Percentiles rank a stretch among this genome's conserved stretches.
Evolutionary conservation across 2,329 filamentous ascomycete species (phyloP).

Genomic region (Cryphonectria naterciae): DNA sequence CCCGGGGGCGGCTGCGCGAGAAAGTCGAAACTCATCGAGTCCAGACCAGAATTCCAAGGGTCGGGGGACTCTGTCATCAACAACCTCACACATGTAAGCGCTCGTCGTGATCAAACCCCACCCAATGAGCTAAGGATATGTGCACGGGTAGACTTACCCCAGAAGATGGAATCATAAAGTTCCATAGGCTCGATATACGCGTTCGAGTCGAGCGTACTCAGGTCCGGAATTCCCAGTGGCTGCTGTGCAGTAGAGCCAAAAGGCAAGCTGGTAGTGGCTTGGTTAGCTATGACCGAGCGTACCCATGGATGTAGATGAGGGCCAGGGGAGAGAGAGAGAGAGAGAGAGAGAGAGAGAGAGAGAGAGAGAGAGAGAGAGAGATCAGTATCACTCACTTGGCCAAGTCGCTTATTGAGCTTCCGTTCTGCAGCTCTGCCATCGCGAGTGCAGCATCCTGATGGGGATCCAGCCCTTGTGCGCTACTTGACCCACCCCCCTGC

Average conservation of each 20-base stretch:
- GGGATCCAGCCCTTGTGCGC: slow-evolving; percentile 47
- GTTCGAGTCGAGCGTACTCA: slow-evolving; percentile 56
- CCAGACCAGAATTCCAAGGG: slow-evolving; percentile 60
- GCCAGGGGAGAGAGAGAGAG: background rate
- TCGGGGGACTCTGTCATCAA: slow-evolving; percentile 59
- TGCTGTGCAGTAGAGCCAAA: slow-evolving; percentile 42
- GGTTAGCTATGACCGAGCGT: background rate
- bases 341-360: background rate
- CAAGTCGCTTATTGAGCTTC: slow-evolving; percentile 52
- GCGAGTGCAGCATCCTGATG: slow-evolving; percentile 66
- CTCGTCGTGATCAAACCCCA: background rate
- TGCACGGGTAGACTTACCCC: slow-evolving; percentile 52
- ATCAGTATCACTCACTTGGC: slow-evolving; percentile 38
- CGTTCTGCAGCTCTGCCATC: slow-evolving; percentile 69
- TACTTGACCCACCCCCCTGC: slow-evolving; percentile 29
- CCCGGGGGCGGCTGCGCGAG: slow-evolving; percentile 62
- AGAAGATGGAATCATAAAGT: slow-evolving; percentile 70
- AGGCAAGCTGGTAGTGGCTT: slow-evolving; percentile 41
- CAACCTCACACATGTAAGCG: background rate
- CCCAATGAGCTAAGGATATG: no score
- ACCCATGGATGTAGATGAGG: background rate
- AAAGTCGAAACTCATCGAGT: slow-evolving; percentile 65
- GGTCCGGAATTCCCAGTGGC: slow-evolving; percentile 46
- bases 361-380: background rate
- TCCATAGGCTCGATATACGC: slow-evolving; percentile 70